Base-by-base conservation (phyloP, 768 basidiomycete genomes). In the Collybiopsis confluens region DNA sequence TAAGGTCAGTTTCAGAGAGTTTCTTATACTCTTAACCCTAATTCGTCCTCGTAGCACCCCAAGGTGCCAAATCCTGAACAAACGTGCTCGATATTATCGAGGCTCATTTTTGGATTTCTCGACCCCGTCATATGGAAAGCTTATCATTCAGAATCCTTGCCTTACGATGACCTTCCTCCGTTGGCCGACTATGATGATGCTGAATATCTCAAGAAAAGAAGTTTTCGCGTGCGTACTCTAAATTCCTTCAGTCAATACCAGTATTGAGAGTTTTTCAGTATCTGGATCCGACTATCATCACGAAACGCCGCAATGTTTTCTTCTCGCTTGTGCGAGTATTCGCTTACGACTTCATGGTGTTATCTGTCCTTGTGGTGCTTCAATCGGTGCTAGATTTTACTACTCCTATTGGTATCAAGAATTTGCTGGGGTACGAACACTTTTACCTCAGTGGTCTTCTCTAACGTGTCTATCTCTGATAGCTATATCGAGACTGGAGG, bases 401-500 rank as follows among this genome's bases (percentile, higher is more conserved):
- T 6, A 63, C 74, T 2, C 75, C 76, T 9, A 59, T 76, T 10
- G 75, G 68, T 13, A 63, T 78, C 45, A 77, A 76, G 45, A 58
- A 69, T 50, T 62, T 76, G 20, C 65, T 78, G 21, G 55, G 59
- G 73, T 77, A 48, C 23, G 68, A 46, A 45, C 27, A 27, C 28
- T 2, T 23, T 45, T 45, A 30, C 43, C 20, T 54, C 48, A 8
- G 18, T 8, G n/a, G n/a, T 10, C n/a, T 7, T 43, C 37, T 13
- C 26, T 9, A 20, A 8, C 40, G 26, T 24, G 24, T 27, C 26
- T 30, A 13, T 50, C n/a, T n/a, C 30, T 42, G 50, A 45, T 51
- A 84, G 79, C 30, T 83, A 88, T 59, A 67, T 91, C 21, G 86
- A 88, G 66, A 74, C 64, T 2, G 66, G 70, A 9, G 82, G 81